Base-by-base conservation (phyloP, 2,329 filamentous ascomycete genomes). In the Cercospora zeae-maydis region DNA sequence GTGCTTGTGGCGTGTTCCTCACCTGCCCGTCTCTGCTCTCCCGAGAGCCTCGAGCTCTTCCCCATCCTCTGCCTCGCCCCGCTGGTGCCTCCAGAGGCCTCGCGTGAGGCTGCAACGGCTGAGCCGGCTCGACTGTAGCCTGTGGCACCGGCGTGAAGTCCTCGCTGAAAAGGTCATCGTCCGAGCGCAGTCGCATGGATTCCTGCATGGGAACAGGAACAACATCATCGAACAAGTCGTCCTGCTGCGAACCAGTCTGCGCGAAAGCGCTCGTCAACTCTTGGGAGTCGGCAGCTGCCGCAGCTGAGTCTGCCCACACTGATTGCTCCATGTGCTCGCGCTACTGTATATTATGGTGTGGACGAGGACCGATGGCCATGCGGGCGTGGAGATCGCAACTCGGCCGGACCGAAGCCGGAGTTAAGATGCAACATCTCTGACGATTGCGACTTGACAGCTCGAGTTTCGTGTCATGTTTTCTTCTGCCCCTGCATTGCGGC, bases 121-220 rank as follows among this genome's bases (percentile, higher is more conserved):
- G 57, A 27, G 45, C 30, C 34, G 55, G 56, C 58, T 69, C 39
- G 1, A 78, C 73, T 9, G 78, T 71, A 2, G 79, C 77, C 55
- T 81, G 75, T 36, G 78, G 71, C 7, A 80, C 75, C 10, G 80
- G 80, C 7, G 75, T 80, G 65, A 82, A 81, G 69, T 82, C 80
- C 60, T 82, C 80, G 69, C 79, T 80, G 71, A 82, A 82, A 4
- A 82, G 74, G 65, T 82, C 80, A 63, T 82, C 80, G 45, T 79
- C 78, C 39, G 78, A 76, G n/a, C 80, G 78, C 0, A 81, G 80
- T 62, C 81, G 80, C 69, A 80, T 80, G 53, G 80, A 80, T 27
- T 80, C 77, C 59, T 81, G 79, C 7, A 66, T 57, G 13, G 72
- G 69, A 10, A 71, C 65, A 24, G 72, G 69, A n/a, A 71, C 65